Percentiles rank a stretch among this genome's conserved stretches.
These are phyloP conservation scores for Phyllosticta citrichinensis DNA, from an alignment of 2,329 filamentous ascomycete genomes.

Conservation along the genomic window DNA sequence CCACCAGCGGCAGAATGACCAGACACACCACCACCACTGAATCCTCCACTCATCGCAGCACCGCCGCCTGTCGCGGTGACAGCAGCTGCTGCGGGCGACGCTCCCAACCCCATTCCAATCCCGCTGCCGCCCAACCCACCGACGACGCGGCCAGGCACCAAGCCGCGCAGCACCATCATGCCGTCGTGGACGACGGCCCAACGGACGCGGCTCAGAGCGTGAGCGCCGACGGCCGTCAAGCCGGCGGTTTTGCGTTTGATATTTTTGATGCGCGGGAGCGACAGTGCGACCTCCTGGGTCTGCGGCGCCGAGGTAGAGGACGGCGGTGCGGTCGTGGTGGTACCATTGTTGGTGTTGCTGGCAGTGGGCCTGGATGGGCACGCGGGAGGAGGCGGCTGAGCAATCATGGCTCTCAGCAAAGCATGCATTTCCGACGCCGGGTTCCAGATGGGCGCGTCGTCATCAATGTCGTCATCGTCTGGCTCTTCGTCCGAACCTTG, in stretches of 20 bases:
- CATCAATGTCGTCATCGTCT: neutral
- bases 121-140: neutral
- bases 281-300: neutral
- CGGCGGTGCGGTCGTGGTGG: neutral
- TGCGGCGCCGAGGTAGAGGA: neutral
- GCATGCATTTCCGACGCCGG: conserved; percentile 39
- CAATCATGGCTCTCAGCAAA: conserved; percentile 31
- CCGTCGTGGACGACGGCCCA: conserved; percentile 55
- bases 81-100: no score
- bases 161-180: conserved; percentile 43
- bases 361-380: neutral
- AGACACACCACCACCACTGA: no score
- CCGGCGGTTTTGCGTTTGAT: conserved; percentile 31
- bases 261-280: neutral
- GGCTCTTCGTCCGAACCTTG: neutral
- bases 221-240: conserved; percentile 46
- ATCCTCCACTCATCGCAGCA: no score
- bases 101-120: no score
- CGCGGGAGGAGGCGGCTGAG: conserved; percentile 20
- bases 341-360: neutral
- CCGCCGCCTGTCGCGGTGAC: no score
- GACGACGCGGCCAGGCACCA: conserved; percentile 19
- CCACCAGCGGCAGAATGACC: no score
- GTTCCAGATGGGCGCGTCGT: conserved; percentile 42
- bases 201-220: conserved; percentile 45